Conservation (phyloP, 176 grass and related monocot species). For the Paspalum vaginatum region DNA sequence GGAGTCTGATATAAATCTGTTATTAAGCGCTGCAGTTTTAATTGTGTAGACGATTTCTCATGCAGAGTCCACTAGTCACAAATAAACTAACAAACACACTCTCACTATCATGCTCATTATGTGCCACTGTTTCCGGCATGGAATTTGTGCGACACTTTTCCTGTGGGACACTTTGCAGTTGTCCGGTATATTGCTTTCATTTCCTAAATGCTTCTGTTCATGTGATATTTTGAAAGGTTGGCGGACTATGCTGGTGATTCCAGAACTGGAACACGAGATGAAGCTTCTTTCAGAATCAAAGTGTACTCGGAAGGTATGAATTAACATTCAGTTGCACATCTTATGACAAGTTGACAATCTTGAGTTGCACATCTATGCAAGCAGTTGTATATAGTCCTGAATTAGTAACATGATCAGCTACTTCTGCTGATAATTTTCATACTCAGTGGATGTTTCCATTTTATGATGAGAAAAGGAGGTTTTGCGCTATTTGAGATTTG, state of each 20-base stretch:
- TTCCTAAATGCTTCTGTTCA: slow-evolving; percentile 16
- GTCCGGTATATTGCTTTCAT: slow-evolving; percentile 30
- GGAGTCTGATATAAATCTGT: neutral
- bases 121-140: too few species aligned
- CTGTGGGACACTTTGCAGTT: neutral
- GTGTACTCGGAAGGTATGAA: slow-evolving; percentile 72
- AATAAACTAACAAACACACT: too few species aligned
- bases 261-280: slow-evolving; percentile 88
- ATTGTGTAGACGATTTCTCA: neutral
- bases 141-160: neutral
- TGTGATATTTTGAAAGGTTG: slow-evolving; percentile 57
- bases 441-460: too few species aligned
- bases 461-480: too few species aligned
- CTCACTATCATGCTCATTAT: too few species aligned
- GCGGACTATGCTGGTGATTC: slow-evolving; percentile 99
- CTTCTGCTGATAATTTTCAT: neutral
- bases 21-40: slow-evolving; percentile 13
- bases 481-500: neutral
- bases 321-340: neutral
- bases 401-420: neutral
- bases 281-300: slow-evolving; percentile 76
- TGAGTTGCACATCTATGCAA: slow-evolving; percentile 10
- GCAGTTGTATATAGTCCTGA: neutral
- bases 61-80: neutral
- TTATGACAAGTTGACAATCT: neutral